Evolutionary conservation across 306 rosid species (phyloP).

Genomic region (Pyrus bretschneideri): DNA sequence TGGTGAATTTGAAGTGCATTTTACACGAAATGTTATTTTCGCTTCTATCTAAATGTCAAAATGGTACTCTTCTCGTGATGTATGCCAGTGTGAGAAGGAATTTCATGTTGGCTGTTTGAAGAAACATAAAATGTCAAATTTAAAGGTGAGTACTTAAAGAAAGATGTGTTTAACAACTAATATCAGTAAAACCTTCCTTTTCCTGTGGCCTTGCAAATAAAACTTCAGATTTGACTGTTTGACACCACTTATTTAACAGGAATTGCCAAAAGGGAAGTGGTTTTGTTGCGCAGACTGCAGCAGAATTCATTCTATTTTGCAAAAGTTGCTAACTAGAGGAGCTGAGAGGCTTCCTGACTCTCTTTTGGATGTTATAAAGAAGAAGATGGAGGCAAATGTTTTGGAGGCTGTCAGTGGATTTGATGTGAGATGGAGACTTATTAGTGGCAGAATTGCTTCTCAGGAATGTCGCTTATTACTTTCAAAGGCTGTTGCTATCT

Average conservation of each 20-base stretch:
- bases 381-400: constrained; percentile 55
- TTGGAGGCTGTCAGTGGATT: constrained; percentile 42
- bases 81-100: constrained; percentile 89
- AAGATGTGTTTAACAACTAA: constrained; percentile 5
- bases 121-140: constrained; percentile 90
- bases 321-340: constrained; percentile 54
- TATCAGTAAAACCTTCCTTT: not conserved
- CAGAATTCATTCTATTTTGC: constrained; percentile 68
- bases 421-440: constrained; percentile 87
- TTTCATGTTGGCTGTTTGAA: constrained; percentile 95
- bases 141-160: constrained; percentile 49
- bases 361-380: constrained; percentile 59
- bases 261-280: constrained; percentile 93
- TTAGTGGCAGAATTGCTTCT: constrained; percentile 80
- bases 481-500: constrained; percentile 79
- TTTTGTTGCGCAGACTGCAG: constrained; percentile 78
- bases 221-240: constrained; percentile 12
- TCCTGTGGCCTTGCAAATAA: constrained; percentile 12
- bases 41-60: not conserved
- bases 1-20: not conserved
- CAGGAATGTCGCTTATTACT: constrained; percentile 80
- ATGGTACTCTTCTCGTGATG: not conserved
- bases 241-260: constrained; percentile 44
- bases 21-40: not conserved
- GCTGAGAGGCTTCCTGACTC: constrained; percentile 75